Base-by-base conservation (phyloP, 2,329 filamentous ascomycete species). In the Aspergillus amoenus region DNA sequence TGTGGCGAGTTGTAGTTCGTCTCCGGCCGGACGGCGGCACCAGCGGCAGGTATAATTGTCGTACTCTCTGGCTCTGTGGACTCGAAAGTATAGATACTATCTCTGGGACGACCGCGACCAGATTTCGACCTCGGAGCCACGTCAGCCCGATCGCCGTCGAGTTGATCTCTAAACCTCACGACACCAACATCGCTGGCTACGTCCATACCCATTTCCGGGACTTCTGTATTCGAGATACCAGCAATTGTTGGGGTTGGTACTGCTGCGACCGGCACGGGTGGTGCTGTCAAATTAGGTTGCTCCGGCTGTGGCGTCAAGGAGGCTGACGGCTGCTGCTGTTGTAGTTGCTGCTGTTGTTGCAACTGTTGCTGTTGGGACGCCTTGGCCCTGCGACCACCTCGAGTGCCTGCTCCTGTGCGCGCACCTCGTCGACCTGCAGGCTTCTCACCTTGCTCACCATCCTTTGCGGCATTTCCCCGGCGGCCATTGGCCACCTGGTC, bases 1-100 rank as follows among this genome's bases (percentile, higher is more conserved):
- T 78, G 75, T 57, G 74, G 63, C 9, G 71, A 71, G 13, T 72
- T 73, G 62, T 76, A 77, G 3, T 68, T 69, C 34, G 62, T 61
- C 52, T 73, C 72, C 27, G 65, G 45, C 34, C 63, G 64, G 44
- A 68, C 68, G n/a, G 52, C 68, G 13, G 52, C 45, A 21, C 61
- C 37, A 44, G 67, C 30, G 17, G 59, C 24, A 37, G 62, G 55
- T 12, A 39, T 48, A 12, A 22, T 18, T 5, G 44, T 39, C 17
- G 21, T 34, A n/a, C 34, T 48, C 17, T 75, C 73, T 24, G 62
- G 52, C 52, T 75, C 72, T 6, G 66, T 65, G 2, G 72, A 66
- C 49, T 75, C 73, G 52, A 73, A 73, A 15, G 73, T 67, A 61
- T 72, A 72, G 15, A 72, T 59, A 1, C 68, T 67, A 40, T 75